These are phyloP conservation scores for Monosporascus ibericus DNA, from an alignment of 2,329 filamentous ascomycete species.

Conservation along the genomic window DNA sequence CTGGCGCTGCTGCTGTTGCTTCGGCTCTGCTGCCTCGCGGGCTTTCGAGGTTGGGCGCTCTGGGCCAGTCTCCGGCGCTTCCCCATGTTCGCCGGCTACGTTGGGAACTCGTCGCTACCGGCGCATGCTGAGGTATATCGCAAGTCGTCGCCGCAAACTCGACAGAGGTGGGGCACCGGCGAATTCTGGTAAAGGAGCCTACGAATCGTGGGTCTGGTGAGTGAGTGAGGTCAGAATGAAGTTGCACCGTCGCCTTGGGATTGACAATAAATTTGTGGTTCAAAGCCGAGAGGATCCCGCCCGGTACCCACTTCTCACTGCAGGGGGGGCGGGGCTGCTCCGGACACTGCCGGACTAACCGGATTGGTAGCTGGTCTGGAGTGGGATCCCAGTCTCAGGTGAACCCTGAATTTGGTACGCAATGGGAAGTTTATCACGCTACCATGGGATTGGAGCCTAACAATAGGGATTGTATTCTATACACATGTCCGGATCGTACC, in stretches of 20 bases:
- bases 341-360: not conserved
- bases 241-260: not conserved
- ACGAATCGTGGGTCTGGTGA: too few species aligned
- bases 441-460: too few species aligned
- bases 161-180: too few species aligned
- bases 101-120: slow-evolving; percentile 7
- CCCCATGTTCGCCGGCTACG: slow-evolving; percentile 33
- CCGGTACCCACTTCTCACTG: not conserved
- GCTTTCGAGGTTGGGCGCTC: slow-evolving; percentile 9
- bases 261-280: not conserved
- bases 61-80: slow-evolving; percentile 32
- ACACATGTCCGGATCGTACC: too few species aligned
- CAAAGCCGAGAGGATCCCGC: not conserved
- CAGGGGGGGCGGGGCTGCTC: not conserved
- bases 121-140: slow-evolving; percentile 14
- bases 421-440: too few species aligned
- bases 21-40: slow-evolving; percentile 4
- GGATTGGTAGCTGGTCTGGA: not conserved
- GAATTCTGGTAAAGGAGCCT: too few species aligned
- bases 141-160: not conserved
- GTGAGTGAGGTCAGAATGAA: too few species aligned
- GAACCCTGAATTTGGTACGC: too few species aligned
- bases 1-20: slow-evolving; percentile 1
- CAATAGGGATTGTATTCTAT: too few species aligned
- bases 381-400: not conserved